phyloP scores from a whole-genome alignment of 2,329 filamentous ascomycete species.

The Metarhizium guizhouense region DNA sequence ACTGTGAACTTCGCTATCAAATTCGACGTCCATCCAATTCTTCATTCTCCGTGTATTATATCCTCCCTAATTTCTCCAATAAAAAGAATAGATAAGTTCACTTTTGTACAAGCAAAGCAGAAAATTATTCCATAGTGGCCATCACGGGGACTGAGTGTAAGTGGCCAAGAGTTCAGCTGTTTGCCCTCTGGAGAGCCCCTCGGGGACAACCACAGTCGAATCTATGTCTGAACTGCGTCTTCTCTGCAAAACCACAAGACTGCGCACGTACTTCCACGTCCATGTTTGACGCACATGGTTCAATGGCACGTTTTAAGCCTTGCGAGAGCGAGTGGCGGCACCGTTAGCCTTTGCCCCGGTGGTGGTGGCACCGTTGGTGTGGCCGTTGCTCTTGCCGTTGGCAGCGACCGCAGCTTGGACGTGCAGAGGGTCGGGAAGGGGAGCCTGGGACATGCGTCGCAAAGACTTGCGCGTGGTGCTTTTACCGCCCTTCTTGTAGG shows the following conservation, averaged over 20 bases:
- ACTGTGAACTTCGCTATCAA: neutral
- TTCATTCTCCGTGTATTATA: neutral
- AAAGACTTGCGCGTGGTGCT: constrained; percentile 72
- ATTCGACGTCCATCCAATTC: neutral
- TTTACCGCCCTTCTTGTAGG: constrained; percentile 84
- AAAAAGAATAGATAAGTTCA: constrained; percentile 1
- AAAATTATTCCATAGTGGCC: neutral
- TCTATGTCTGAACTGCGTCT: neutral
- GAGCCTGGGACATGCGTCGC: constrained; percentile 55
- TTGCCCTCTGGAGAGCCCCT: neutral
- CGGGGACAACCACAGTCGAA: neutral
- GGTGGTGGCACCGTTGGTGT: constrained; percentile 42
- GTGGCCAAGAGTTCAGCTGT: neutral
- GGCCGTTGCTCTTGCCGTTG: constrained; percentile 37
- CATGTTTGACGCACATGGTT: neutral
- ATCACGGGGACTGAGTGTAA: neutral
- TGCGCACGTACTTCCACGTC: neutral
- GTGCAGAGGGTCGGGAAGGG: constrained; percentile 74
- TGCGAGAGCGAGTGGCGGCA: constrained; percentile 57
- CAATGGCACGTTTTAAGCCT: constrained; percentile 37
- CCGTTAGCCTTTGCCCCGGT: constrained; percentile 51
- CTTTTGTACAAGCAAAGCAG: constrained; percentile 4
- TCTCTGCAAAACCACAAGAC: neutral
- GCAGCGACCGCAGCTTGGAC: constrained; percentile 48
- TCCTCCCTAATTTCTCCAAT: constrained; percentile 1